Base-by-base conservation (phyloP, 2,329 filamentous ascomycete species). In the Paecilomyces formosus region DNA sequence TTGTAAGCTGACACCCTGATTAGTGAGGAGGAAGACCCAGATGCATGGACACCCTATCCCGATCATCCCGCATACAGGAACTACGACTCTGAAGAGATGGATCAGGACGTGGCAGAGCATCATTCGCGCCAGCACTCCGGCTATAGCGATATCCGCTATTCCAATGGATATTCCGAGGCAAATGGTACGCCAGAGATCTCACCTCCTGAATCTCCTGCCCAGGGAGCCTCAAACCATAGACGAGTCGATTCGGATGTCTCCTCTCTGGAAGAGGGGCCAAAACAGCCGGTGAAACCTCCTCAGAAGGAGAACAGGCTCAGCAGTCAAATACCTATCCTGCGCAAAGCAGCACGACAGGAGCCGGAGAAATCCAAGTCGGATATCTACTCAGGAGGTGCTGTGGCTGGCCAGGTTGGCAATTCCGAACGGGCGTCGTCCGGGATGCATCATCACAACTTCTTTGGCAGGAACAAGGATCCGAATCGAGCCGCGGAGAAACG, bases 391-490 rank as follows among this genome's bases (percentile, higher is more conserved):
- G 39, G n/a, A 45, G 39, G 39, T 6, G 15, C 39, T 6, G 15
- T 45, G 15, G 13, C 39, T 13, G 28, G 9, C 5, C 22, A 52
- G 22, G 15, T 76, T 54, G 85, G 85, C 13, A 82, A 79, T 59
- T 75, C 81, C 26, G 81, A 80, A 45, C 83, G 84, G 60, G 80
- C 83, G 26, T 82, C 80, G 60, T 82, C 86, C 18, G 79, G 60
- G 22, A 68, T 69, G n/a, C 63, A 68, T 12, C 53, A 64, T 12
- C 67, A 71, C 22, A 70, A 64, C 39, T 56, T 72, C 56, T 54
- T 70, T 53, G 63, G 67, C 51, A 71, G 70, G 66, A 65, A 68
- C 55, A 76, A 74, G 55, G 73, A 45, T 45, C 39, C 39, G 15
- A 45, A 45, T 18, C n/a, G 18, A 15, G 39, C 39, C 15, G 18